These are phyloP conservation scores for Eimeria necatrix DNA, from an alignment of 169 alveolate species.

Conservation along the genomic window DNA sequence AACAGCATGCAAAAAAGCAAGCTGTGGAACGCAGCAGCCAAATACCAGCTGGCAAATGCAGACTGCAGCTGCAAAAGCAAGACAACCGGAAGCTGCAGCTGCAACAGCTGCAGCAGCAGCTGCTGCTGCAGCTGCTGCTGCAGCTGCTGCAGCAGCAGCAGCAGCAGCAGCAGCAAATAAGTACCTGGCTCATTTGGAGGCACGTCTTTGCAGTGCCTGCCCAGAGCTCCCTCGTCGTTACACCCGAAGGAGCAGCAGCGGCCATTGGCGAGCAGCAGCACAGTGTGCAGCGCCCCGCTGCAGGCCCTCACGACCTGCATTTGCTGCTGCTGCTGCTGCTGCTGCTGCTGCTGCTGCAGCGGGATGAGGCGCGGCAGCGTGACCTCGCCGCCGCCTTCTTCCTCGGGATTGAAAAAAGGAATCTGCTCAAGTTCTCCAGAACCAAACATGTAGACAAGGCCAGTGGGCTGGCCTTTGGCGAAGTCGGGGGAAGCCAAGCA, in stretches of 20 bases:
- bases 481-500: not conserved
- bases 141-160: too few relatives aligned
- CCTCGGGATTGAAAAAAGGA: constrained; percentile 40
- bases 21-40: too few relatives aligned
- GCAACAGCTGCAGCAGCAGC: not conserved
- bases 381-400: constrained; percentile 62
- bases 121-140: too few relatives aligned
- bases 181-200: constrained; percentile 6
- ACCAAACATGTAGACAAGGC: constrained; percentile 51
- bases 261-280: constrained; percentile 62
- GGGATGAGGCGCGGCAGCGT: constrained; percentile 29
- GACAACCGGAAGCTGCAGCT: not conserved
- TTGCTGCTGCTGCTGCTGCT: too few relatives aligned
- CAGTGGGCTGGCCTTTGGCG: not conserved
- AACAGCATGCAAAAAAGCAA: too few relatives aligned
- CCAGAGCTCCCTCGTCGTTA: constrained; percentile 69
- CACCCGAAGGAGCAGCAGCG: constrained; percentile 72
- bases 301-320: constrained; percentile 29
- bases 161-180: too few relatives aligned
- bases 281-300: constrained; percentile 76
- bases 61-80: not conserved
- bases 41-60: too few relatives aligned
- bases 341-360: not conserved
- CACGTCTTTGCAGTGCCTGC: constrained; percentile 25
- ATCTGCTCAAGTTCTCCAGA: constrained; percentile 69